Conservation (phyloP, 208 protist genomes). For the Zelonia costaricensis region DNA sequence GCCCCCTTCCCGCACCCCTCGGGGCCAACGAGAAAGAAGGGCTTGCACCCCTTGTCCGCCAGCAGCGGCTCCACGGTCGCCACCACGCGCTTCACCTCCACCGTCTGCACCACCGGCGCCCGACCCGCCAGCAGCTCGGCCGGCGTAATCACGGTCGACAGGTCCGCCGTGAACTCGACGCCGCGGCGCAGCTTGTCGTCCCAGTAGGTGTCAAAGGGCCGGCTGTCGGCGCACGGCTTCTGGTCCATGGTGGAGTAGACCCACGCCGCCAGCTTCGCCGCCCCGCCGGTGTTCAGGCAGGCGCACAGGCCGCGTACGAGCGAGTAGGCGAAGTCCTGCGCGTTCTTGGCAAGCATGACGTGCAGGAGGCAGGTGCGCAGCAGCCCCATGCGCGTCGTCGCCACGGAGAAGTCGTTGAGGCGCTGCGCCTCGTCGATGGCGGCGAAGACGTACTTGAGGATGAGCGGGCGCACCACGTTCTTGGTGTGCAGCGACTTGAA, state of each 20-base stretch:
- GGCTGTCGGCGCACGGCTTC: slow-evolving; percentile 63
- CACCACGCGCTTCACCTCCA: slow-evolving; percentile 90
- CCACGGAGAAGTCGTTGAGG: slow-evolving; percentile 74
- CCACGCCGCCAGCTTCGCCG: slow-evolving; percentile 67
- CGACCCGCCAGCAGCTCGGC: slow-evolving; percentile 59
- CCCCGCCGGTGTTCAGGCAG: slow-evolving; percentile 46
- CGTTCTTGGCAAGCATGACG: slow-evolving; percentile 51
- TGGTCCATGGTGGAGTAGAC: slow-evolving; percentile 86
- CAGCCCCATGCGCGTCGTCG: slow-evolving; percentile 91
- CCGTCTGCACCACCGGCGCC: slow-evolving; percentile 84
- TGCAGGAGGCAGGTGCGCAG: slow-evolving; percentile 85
- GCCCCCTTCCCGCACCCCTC: slow-evolving; percentile 96
- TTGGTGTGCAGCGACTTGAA: slow-evolving; percentile 38
- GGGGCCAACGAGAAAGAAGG: slow-evolving; percentile 96
- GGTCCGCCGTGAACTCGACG: slow-evolving; percentile 70
- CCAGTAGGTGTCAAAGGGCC: slow-evolving; percentile 91
- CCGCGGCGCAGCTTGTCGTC: slow-evolving; percentile 44
- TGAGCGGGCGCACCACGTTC: slow-evolving; percentile 56
- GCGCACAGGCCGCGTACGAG: slow-evolving; percentile 67
- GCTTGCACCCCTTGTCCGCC: slow-evolving; percentile 52
- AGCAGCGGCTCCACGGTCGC: slow-evolving; percentile 90
- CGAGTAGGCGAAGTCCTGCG: slow-evolving; percentile 75
- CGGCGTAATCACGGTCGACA: slow-evolving; percentile 46
- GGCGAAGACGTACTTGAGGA: slow-evolving; percentile 84
- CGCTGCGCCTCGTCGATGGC: slow-evolving; percentile 70